Evolutionary conservation across 345 rosid genomes (phyloP).

Genomic region (Nasturtium officinale): DNA sequence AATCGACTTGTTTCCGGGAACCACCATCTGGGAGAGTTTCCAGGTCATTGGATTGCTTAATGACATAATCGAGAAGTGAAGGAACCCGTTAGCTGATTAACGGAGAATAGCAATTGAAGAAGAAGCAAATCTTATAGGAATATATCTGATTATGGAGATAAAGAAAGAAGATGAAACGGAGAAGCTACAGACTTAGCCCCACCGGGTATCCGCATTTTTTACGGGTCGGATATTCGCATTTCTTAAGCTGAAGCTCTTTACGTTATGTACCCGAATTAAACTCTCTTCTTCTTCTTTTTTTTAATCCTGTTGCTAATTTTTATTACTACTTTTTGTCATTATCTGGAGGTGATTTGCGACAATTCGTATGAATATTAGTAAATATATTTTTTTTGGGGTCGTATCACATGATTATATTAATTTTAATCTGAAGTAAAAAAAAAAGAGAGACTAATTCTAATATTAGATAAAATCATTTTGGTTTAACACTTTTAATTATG

Average conservation of each 20-base stretch:
- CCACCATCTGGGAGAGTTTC: constrained; percentile 48
- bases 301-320: not conserved
- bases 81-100: not conserved
- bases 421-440: too few relatives aligned
- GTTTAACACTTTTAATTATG: not conserved
- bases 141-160: not conserved
- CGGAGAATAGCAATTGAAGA: constrained; percentile 12
- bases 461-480: not conserved
- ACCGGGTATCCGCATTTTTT: constrained; percentile 38
- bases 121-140: not conserved
- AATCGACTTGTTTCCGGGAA: constrained; percentile 47
- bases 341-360: not conserved
- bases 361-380: not conserved
- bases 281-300: not conserved
- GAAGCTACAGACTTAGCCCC: constrained; percentile 25
- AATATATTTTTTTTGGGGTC: not conserved
- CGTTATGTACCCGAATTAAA: constrained; percentile 6
- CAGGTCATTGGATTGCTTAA: constrained; percentile 45
- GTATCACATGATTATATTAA: too few relatives aligned
- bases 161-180: constrained; percentile 29
- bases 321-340: not conserved
- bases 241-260: constrained; percentile 11
- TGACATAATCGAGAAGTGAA: constrained; percentile 32
- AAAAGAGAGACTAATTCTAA: too few relatives aligned
- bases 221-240: constrained; percentile 47